Conservation (phyloP, 768 basidiomycete species). For the Lentinus tigrinus region DNA sequence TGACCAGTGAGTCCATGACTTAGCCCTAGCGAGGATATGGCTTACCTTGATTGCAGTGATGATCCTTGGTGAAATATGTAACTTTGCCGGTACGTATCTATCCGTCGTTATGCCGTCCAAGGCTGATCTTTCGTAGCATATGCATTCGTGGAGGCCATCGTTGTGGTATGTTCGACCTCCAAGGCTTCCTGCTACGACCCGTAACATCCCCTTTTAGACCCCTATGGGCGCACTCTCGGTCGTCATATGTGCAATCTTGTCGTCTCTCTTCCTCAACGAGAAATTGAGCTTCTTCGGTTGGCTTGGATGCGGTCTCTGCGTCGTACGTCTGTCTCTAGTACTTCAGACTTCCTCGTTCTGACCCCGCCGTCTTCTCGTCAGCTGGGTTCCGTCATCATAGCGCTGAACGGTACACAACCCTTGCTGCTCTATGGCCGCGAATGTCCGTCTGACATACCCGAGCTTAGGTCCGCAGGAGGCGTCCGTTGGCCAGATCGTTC, state of each 20-base stretch:
- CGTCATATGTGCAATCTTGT: conserved; percentile 90
- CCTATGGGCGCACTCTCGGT: conserved; percentile 96
- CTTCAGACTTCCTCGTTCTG: background rate
- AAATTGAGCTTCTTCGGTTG: conserved; percentile 94
- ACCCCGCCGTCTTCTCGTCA: conserved; percentile 26
- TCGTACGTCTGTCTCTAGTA: conserved; percentile 49
- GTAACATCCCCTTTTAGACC: conserved; percentile 47
- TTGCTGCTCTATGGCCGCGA: conserved; percentile 2
- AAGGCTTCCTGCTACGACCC: background rate
- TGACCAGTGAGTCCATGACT: conserved; percentile 61
- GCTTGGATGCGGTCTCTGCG: conserved; percentile 90
- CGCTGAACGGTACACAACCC: conserved; percentile 66
- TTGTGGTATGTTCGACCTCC: conserved; percentile 62
- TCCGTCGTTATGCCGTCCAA: conserved; percentile 23
- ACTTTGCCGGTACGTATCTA: conserved; percentile 67
- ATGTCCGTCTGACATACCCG: background rate
- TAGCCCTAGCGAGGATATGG: background rate
- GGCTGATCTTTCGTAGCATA: conserved; percentile 52
- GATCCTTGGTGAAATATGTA: conserved; percentile 88
- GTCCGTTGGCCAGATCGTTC: conserved; percentile 64
- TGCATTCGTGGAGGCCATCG: conserved; percentile 88
- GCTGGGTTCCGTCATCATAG: conserved; percentile 88
- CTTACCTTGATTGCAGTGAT: conserved; percentile 56
- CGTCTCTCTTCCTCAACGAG: conserved; percentile 91
- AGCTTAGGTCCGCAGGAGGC: conserved; percentile 63